Evolutionary conservation across 106 monocot species (phyloP).

Genomic region (Phalaenopsis equestris): DNA sequence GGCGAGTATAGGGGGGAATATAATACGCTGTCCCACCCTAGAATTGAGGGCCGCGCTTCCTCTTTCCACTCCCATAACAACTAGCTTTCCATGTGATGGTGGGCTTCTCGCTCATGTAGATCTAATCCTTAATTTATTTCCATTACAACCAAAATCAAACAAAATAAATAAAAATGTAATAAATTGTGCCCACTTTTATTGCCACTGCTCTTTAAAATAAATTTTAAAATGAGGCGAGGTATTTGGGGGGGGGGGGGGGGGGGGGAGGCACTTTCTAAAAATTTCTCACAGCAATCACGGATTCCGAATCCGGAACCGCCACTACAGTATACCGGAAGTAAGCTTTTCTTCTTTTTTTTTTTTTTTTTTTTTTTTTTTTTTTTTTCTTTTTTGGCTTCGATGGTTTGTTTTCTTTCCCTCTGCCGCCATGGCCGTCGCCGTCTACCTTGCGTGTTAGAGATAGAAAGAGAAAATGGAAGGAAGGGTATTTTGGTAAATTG

Average conservation of each 20-base stretch:
- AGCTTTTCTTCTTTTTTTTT: slow-evolving; percentile 1
- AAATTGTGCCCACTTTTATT: slow-evolving; percentile 8
- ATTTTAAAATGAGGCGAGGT: too few species aligned
- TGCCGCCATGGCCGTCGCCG: slow-evolving; percentile 5
- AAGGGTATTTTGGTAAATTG: slow-evolving; percentile 1
- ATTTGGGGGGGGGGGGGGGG: too few species aligned
- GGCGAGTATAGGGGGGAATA: neutral
- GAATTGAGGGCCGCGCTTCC: slow-evolving; percentile 1
- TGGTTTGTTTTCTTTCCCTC: neutral
- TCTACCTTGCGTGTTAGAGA: neutral
- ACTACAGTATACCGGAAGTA: slow-evolving; percentile 6
- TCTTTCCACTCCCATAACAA: neutral
- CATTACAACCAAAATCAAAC: neutral
- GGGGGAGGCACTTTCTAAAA: neutral
- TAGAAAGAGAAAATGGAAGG: neutral
- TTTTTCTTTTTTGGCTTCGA: neutral
- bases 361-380: neutral
- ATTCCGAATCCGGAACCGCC: slow-evolving; percentile 11
- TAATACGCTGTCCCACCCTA: neutral
- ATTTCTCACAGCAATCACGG: slow-evolving; percentile 9
- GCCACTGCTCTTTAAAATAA: slow-evolving; percentile 1
- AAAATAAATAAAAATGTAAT: slow-evolving; percentile 6
- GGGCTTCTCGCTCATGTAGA: slow-evolving; percentile 11
- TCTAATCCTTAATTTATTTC: slow-evolving; percentile 4
- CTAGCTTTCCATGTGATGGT: slow-evolving; percentile 8